Conservation (phyloP, 306 rosid genomes). For the Hylodesmum podocarpum region DNA sequence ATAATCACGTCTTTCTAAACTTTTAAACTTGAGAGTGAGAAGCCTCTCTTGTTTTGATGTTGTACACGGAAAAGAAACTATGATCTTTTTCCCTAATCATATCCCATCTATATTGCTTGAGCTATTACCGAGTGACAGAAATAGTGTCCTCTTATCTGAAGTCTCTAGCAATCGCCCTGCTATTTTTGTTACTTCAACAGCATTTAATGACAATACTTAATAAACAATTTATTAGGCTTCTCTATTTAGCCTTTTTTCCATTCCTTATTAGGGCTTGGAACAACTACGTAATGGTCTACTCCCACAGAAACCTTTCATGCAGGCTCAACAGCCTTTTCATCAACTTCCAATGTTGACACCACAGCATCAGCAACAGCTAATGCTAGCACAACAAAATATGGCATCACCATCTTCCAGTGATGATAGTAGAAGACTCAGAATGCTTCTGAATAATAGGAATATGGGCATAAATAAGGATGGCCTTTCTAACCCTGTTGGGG, state of each 20-base stretch:
- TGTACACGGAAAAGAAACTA: neutral
- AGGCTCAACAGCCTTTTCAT: constrained; percentile 84
- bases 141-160: neutral
- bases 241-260: neutral
- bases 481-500: constrained; percentile 80
- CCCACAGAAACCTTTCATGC: constrained; percentile 87
- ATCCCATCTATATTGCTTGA: neutral
- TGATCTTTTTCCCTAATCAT: neutral
- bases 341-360: constrained; percentile 90
- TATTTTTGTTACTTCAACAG: neutral
- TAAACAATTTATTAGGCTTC: neutral
- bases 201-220: neutral
- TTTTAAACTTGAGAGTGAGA: constrained; percentile 5
- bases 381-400: constrained; percentile 91
- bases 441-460: constrained; percentile 68
- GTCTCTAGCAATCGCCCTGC: neutral
- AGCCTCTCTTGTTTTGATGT: neutral
- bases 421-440: constrained; percentile 76
- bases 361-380: constrained; percentile 90
- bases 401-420: constrained; percentile 83
- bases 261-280: constrained; percentile 69
- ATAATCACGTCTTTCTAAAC: constrained; percentile 7
- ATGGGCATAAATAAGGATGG: constrained; percentile 70
- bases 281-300: constrained; percentile 91
- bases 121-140: constrained; percentile 14